phyloP scores from a whole-genome alignment of 2,329 filamentous ascomycete species.

The Pezicula rhizophila region DNA sequence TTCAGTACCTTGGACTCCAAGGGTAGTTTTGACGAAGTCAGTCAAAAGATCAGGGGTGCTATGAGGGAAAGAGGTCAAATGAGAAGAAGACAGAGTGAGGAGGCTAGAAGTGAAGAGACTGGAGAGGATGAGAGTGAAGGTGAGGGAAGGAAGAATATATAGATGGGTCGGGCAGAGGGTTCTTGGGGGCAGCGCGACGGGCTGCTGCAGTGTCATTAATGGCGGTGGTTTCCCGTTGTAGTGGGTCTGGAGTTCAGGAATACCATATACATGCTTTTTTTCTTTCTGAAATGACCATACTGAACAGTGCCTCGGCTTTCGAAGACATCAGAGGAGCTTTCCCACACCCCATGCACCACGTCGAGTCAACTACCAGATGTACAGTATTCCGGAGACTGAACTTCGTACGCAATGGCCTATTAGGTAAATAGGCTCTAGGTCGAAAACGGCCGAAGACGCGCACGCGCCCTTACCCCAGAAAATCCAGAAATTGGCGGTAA shows the following conservation, averaged over 20 bases:
- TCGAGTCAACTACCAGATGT: no score
- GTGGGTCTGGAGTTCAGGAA: not conserved
- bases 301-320: no score
- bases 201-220: not conserved
- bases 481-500: not conserved
- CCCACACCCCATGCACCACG: no score
- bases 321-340: no score
- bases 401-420: no score
- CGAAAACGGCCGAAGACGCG: not conserved
- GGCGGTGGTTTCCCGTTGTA: not conserved
- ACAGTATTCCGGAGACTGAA: no score
- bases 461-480: not conserved
- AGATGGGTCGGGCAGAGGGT: not conserved
- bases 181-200: no score
- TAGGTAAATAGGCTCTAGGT: no score
- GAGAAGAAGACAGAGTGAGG: conserved; percentile 34
- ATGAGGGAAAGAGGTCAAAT: conserved; percentile 73
- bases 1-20: conserved; percentile 65
- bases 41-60: conserved; percentile 73
- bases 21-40: conserved; percentile 75
- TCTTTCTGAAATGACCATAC: not conserved
- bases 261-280: not conserved
- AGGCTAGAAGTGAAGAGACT: conserved; percentile 37
- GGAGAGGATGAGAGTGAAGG: conserved; percentile 32
- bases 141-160: conserved; percentile 22